Base-by-base conservation (phyloP, 1,139 yeast species). In the Spathaspora sp. region DNA sequence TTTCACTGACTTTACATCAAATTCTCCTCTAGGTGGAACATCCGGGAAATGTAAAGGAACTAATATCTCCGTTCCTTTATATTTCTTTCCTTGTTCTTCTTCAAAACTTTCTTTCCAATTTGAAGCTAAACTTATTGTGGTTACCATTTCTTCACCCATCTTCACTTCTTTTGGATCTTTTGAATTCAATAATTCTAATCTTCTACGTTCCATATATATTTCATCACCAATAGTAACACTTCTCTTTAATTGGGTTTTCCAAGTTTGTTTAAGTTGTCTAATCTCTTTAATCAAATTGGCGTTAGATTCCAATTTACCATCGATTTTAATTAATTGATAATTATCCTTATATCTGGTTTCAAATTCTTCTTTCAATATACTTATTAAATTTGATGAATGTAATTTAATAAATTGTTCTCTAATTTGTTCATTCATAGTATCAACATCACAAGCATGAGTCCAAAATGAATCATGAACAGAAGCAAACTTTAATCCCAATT, bases 401-500 rank as follows among this genome's bases (percentile, higher is more conserved):
- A 93, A 72, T 42, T 77, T 70, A 51, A 93, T 86, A 65, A 93
- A 93, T 49, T 89, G 84, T 38, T 86, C 83, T 60, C 99, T 81
- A 51, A 93, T 72, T 42, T 78, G 71, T n/a, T 57, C 59, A 63
- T 85, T 89, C 95, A 93, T 86, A 7, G 57, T 61, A 53, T 84
- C 86, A 29, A 93, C 82, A 61, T 89, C 95, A 38, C 82, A 72
- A 1, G 99, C 97, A 65, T 95, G 99, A 0, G 99, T 90, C 99
- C 99, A 93, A 64, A 89, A 93, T 1, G 98, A 91, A 65, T 93
- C 99, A 66, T 93, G 99, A 29, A 93, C 99, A 0, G 98, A 85
- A 0, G 99, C 97, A 74, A 95, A 93, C n/a, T 82, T 73, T 46
- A 93, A 65, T 0, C 80, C 82, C 4, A 64, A 62, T 41, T 81